These are phyloP conservation scores for Omphalotus guepiniiformis DNA, from an alignment of 768 basidiomycete genomes.

Conservation along the genomic window DNA sequence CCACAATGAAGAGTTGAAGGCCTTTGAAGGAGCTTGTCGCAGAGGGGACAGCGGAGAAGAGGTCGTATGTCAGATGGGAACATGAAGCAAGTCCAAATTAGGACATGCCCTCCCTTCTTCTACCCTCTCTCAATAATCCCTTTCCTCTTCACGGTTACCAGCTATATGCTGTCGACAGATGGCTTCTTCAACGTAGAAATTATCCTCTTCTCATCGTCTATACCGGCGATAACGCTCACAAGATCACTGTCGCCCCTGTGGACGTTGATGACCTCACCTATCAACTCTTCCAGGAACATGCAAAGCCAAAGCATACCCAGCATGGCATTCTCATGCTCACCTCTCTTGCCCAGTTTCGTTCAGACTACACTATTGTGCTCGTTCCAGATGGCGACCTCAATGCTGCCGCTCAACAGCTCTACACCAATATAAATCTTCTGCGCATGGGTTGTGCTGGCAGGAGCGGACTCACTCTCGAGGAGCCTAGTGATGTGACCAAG, in stretches of 20 bases:
- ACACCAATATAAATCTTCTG: constrained; percentile 77
- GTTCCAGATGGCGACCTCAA: constrained; percentile 70
- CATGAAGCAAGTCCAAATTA: not conserved
- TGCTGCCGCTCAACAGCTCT: constrained; percentile 60
- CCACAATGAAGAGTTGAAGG: constrained; percentile 74
- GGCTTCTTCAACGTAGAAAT: constrained; percentile 66
- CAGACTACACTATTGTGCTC: constrained; percentile 80
- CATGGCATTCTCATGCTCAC: constrained; percentile 75
- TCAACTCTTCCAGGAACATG: constrained; percentile 46
- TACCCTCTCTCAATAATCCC: not conserved
- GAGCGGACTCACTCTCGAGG: constrained; percentile 68
- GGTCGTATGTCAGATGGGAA: constrained; percentile 18
- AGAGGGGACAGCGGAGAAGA: constrained; percentile 53
- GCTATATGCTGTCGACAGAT: constrained; percentile 85
- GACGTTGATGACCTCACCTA: too few species aligned
- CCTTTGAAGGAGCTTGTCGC: constrained; percentile 34
- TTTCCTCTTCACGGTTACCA: constrained; percentile 49
- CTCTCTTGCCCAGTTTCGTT: constrained; percentile 82
- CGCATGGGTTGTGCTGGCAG: constrained; percentile 85
- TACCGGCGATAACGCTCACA: constrained; percentile 71
- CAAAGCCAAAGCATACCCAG: constrained; percentile 69
- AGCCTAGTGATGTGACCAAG: constrained; percentile 78
- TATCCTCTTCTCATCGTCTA: constrained; percentile 67
- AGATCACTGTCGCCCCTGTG: constrained; percentile 28
- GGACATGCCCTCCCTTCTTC: not conserved